Base-by-base conservation (phyloP, 768 basidiomycete genomes). In the Tricholoma sp. region DNA sequence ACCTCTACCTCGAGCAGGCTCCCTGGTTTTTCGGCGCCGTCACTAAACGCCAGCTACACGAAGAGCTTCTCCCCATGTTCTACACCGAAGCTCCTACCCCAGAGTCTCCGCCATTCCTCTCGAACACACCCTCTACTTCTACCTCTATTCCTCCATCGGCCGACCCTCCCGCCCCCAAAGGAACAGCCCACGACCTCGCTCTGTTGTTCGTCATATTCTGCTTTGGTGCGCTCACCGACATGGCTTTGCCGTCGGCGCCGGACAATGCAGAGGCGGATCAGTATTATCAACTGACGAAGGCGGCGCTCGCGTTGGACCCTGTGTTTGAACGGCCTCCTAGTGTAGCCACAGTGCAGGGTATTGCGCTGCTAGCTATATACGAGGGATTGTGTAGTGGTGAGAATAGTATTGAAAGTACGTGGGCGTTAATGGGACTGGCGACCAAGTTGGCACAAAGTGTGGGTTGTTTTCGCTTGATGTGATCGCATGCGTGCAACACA, bases 1-100 rank as follows among this genome's bases (percentile, higher is more conserved):
- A 83, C n/a, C 74, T 88, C 11, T 91, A 90, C 67, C 77, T 89
- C 39, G 84, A 85, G n/a, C 84, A 87, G 63, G 86, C 88, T 2
- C 84, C 86, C 0, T 91, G 89, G 89, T 88, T 89, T 65, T 89
- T 88, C 56, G 84, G 87, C 18, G 84, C 87, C 2, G 81, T 90
- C 36, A 84, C 84, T 2, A 73, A 76, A 44, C 74, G 72, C 13
- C 88, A 91, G 58, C 68, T 88, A 8, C 68, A 80, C n/a, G 82
- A 86, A 55, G 85, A 87, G 57, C 69, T 82, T 15, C 70, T 88
- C n/a, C 86, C 86, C 13, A 61, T 80, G 42, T 87, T 83, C 82
- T 88, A 85, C 57, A 68, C 67, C n/a, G 84, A 80, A 59, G 80
- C 79, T 3, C 66, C 59, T 68, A 50, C 58, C 70, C 61, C 52